Base-by-base conservation (phyloP, 805 yeast species). In the Hanseniaspora jakobsenii region DNA sequence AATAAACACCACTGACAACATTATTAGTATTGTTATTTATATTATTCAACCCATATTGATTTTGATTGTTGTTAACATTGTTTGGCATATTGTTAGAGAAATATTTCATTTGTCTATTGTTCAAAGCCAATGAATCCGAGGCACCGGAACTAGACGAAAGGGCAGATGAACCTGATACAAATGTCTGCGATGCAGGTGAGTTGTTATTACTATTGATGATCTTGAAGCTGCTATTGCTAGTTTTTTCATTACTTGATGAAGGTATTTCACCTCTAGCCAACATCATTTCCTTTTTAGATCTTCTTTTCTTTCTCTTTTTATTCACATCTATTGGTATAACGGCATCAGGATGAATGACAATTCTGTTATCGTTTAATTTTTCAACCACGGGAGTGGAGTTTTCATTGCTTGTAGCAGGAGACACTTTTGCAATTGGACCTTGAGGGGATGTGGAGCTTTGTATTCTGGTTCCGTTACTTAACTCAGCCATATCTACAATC, bases 401-500 rank as follows among this genome's bases (percentile, higher is more conserved):
- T n/a, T 23, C 37, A 12, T 28, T 28, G 14, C 37, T 34, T 6
- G 28, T n/a, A 5, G 22, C 28, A 6, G 37, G 37, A 3, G 37
- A n/a, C 4, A 34, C 22, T n/a, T 13, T 34, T n/a, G n/a, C n/a
- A n/a, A n/a, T n/a, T 13, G 12, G 16, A 18, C 22, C 21, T 6
- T 34, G 28, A 6, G 37, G 37, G 6, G 37, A 22, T 5, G 7
- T 6, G 8, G 13, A 4, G 4, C 28, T 6, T n/a, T 34, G 36
- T 18, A 19, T 3, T 13, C 21, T 32, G 16, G 16, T 26, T 14
- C 32, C 32, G 12, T n/a, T 26, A 23, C 21, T 48, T 16, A 51
- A 50, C 17, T 53, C 55, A 5, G 61, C 63, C 23, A 59, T 57
- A 4, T 57, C 58, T 2, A 59, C 60, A 54, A 58, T 59, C 8